Percentiles rank a stretch among this genome's conserved stretches.
These are phyloP conservation scores for Diddensiella transvaalensis DNA, from an alignment of 805 yeast genomes.

Conservation along the genomic window DNA sequence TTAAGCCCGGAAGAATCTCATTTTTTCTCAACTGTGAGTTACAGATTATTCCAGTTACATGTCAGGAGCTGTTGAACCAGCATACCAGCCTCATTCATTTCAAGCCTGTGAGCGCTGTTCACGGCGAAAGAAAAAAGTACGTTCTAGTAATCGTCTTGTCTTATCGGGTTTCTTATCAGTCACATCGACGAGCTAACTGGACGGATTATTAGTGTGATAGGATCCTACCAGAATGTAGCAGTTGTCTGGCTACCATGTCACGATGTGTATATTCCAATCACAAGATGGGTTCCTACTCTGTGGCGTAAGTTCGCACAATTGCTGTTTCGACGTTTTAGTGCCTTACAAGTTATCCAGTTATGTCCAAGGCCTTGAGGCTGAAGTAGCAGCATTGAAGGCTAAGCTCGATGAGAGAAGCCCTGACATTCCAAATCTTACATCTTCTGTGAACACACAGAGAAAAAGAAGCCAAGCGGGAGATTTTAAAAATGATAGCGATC, in stretches of 20 bases:
- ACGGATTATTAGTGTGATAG: constrained; percentile 18
- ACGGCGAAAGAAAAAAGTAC: constrained; percentile 23
- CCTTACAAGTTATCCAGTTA: neutral
- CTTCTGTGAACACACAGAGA: neutral
- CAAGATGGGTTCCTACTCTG: constrained; percentile 15
- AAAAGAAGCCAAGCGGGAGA: neutral
- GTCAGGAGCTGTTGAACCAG: neutral
- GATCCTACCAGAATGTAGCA: constrained; percentile 17
- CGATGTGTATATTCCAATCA: constrained; percentile 17
- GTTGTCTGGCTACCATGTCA: constrained; percentile 9
- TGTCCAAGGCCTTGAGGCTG: constrained; percentile 14
- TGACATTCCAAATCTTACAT: no score
- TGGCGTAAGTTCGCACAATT: constrained; percentile 11
- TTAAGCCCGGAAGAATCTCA: no score
- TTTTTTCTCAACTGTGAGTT: no score
- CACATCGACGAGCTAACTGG: neutral
- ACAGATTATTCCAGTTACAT: no score
- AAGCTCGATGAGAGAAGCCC: no score
- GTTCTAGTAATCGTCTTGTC: neutral
- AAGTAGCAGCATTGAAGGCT: constrained; percentile 6
- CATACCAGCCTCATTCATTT: constrained; percentile 15
- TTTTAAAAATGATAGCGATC: neutral
- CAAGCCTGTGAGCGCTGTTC: constrained; percentile 24
- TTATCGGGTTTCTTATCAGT: neutral
- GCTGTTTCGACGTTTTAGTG: no score